phyloP scores from a whole-genome alignment of 2,329 filamentous ascomycete species.

The Fusarium sp. region DNA sequence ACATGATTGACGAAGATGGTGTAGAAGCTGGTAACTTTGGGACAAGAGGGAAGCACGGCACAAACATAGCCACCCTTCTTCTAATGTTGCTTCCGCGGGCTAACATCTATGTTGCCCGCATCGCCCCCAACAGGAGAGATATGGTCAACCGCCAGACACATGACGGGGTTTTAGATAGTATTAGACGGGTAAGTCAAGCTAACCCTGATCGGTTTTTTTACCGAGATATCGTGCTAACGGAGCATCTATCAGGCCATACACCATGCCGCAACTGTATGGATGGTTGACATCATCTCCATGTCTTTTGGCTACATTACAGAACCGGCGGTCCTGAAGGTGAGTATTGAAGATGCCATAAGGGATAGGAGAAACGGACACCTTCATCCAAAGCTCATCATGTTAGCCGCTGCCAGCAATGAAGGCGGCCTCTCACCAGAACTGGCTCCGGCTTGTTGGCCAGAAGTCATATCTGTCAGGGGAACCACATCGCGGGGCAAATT shows the following conservation, averaged over 20 bases:
- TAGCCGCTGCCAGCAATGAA: not conserved
- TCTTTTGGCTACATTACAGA: not conserved
- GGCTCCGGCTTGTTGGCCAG: not conserved
- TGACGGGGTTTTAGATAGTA: not conserved
- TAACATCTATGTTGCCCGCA: not conserved
- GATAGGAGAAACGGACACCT: not conserved
- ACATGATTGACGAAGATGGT: not conserved
- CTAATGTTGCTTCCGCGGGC: not conserved
- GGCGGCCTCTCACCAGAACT: not conserved
- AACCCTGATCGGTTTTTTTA: not conserved
- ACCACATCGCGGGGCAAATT: not conserved
- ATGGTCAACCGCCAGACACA: accelerated
- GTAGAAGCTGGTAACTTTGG: accelerated
- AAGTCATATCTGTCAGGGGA: not conserved
- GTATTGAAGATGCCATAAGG: not conserved
- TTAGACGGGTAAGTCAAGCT: not conserved
- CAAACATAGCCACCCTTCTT: not conserved
- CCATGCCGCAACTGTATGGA: not conserved
- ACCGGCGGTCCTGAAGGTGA: accelerated
- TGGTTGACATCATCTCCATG: not conserved
- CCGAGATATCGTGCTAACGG: accelerated
- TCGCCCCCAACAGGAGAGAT: accelerated
- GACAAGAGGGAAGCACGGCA: accelerated
- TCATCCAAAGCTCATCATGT: not conserved
- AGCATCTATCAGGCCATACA: not conserved